Evolutionary conservation across 352 stramenopile genomes (phyloP).

Genomic region (Pythium pyrilobum): DNA sequence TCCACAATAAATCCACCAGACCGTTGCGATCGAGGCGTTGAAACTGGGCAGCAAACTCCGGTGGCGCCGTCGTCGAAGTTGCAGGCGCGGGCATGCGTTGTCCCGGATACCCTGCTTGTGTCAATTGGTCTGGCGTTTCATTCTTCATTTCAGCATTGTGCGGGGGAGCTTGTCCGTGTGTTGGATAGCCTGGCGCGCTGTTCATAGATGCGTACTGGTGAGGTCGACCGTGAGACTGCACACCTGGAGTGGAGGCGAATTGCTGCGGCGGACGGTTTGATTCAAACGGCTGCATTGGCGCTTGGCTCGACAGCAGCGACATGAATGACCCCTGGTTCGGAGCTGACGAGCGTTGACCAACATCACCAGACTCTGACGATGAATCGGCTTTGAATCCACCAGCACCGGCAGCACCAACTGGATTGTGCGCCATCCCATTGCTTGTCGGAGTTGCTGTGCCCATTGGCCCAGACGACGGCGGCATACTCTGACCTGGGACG

Average conservation of each 20-base stretch:
- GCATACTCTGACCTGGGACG: slow-evolving; percentile 11
- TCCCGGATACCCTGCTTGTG: slow-evolving; percentile 19
- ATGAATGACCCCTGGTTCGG: slow-evolving; percentile 20
- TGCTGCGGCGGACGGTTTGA: not conserved
- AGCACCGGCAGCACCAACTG: not conserved
- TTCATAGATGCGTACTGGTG: slow-evolving; percentile 1
- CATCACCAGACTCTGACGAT: not conserved
- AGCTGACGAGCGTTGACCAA: slow-evolving; percentile 1
- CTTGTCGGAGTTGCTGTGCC: not conserved
- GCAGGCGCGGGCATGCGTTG: slow-evolving; percentile 9
- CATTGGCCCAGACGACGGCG: slow-evolving; percentile 7
- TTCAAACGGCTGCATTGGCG: slow-evolving; percentile 11
- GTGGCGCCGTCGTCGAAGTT: slow-evolving; percentile 23
- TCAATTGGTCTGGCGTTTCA: slow-evolving; percentile 6
- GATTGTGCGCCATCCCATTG: slow-evolving; percentile 2
- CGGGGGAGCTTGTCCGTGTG: slow-evolving; percentile 14
- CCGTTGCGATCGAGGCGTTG: slow-evolving; percentile 60
- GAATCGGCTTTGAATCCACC: not conserved
- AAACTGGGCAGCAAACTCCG: slow-evolving; percentile 64
- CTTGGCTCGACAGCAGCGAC: slow-evolving; percentile 20
- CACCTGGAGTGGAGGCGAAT: not conserved
- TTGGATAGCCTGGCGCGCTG: slow-evolving; percentile 2
- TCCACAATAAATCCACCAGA: slow-evolving; percentile 74
- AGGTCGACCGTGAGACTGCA: slow-evolving; percentile 8
- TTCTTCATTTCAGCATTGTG: slow-evolving; percentile 15